Evolutionary conservation across 257 asterid genomes (phyloP).

Genomic region (Lycium ferocissimum): DNA sequence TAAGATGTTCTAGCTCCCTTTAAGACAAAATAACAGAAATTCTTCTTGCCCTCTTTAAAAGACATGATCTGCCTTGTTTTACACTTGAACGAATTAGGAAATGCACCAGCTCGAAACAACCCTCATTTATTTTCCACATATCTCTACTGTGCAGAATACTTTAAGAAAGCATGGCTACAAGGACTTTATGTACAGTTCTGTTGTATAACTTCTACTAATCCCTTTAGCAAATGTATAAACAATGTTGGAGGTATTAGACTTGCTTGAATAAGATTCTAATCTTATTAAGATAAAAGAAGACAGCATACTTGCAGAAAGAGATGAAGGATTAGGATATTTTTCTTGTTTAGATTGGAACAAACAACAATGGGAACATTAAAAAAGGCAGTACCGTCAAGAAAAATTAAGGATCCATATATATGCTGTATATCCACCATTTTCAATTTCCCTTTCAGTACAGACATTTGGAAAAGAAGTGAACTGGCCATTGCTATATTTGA

Average conservation of each 20-base stretch:
- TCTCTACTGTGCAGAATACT: background rate
- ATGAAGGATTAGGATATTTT: background rate
- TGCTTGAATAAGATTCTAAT: background rate
- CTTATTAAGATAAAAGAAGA: background rate
- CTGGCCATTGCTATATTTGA: background rate
- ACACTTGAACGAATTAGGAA: background rate
- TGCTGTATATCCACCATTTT: background rate
- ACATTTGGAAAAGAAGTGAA: background rate
- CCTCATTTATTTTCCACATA: background rate
- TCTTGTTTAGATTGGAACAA: background rate
- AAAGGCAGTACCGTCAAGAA: background rate
- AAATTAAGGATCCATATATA: background rate
- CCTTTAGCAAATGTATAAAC: background rate
- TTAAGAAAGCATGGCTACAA: background rate
- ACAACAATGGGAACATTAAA: background rate
- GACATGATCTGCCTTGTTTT: background rate
- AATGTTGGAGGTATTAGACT: background rate
- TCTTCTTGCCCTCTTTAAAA: slow-evolving; percentile 6
- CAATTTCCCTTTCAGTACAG: background rate
- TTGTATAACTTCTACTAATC: slow-evolving; percentile 3
- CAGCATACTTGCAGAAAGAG: background rate
- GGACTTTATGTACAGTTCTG: background rate
- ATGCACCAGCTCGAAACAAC: background rate
- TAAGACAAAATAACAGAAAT: slow-evolving; percentile 2
- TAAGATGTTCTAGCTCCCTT: background rate